Base-by-base conservation (phyloP, 176 grass and related monocot species). In the Neostapfia colusana region DNA sequence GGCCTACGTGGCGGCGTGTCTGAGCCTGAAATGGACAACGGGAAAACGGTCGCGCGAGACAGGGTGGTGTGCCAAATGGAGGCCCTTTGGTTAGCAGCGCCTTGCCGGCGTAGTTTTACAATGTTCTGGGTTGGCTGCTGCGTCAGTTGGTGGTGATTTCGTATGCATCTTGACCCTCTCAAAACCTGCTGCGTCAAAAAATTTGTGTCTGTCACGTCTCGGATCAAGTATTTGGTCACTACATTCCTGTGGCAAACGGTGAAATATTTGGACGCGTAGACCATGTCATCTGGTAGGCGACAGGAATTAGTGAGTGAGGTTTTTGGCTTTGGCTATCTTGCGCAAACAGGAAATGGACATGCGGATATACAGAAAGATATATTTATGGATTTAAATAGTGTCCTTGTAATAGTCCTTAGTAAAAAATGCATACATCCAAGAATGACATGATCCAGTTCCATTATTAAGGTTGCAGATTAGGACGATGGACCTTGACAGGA, bases 11-110 rank as follows among this genome's bases (percentile, higher is more conserved):
- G 27, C 13, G 48, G 46, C 25, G 58, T 27, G 68, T 10, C 28
- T 25, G 31, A 31, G 31, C 3, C 31, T 31, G 67, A 20, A 43
- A 60, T 23, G 60, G 59, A 37, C 60, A 43, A 10, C 27, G 56
- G 20, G 85, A 88, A 88, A 83, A 10, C 31, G 60, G 85, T 78
- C 85, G 37, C 13, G 68, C 49, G 36, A 15, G 35, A 53, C 73
- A 63, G 60, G 17, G 7, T 23, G 18, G 54, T 25, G 35, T 31
- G 69, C 74, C 85, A 88, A 83, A 74, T 88, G 85, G 85, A 56
- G 14, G 42, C 10, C 0, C 25, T 74, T 37, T 82, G 79, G 67
- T 67, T 6, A 3, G 67, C 67, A 67, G 67, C 73, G 66, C 34
- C 26, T 57, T 27, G 69, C 74, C 85, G 85, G 80, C 69, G 1